Conservation (phyloP, 441 rosid species). For the Kokia cookei region DNA sequence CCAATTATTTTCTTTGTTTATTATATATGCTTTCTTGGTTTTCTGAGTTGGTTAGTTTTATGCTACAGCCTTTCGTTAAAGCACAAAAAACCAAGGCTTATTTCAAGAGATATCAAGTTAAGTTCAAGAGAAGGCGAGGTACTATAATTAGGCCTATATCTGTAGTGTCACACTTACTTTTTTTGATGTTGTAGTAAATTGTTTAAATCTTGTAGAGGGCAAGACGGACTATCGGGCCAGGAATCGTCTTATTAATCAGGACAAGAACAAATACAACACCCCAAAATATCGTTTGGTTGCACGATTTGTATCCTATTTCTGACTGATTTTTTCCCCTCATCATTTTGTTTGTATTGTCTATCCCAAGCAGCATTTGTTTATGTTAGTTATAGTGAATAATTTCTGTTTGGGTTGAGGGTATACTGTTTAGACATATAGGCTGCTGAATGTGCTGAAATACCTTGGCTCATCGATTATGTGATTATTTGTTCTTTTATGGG, state of each 20-base stretch:
- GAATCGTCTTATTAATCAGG: conserved; percentile 61
- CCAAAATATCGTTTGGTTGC: conserved; percentile 68
- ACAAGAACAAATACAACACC: conserved; percentile 64
- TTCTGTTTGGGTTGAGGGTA: not conserved
- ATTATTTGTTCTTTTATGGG: not conserved
- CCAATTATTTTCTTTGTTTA: not conserved
- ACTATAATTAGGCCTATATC: not conserved
- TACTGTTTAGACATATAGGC: not conserved
- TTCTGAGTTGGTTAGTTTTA: not conserved
- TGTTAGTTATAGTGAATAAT: not conserved
- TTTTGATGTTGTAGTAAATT: not conserved
- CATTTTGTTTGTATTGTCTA: not conserved
- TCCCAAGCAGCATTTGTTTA: not conserved
- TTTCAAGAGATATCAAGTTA: conserved; percentile 68
- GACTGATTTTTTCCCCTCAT: not conserved
- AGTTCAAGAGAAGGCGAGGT: conserved; percentile 72
- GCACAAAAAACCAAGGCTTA: conserved; percentile 53
- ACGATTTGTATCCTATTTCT: conserved; percentile 50
- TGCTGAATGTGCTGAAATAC: not conserved
- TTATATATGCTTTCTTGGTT: not conserved
- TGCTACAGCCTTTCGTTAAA: conserved; percentile 41
- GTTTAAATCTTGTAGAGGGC: conserved; percentile 30
- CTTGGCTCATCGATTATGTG: not conserved
- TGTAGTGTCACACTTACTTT: not conserved
- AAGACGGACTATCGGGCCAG: conserved; percentile 69